These are phyloP conservation scores for Comarum palustre DNA, from an alignment of 306 rosid species.

Conservation along the genomic window DNA sequence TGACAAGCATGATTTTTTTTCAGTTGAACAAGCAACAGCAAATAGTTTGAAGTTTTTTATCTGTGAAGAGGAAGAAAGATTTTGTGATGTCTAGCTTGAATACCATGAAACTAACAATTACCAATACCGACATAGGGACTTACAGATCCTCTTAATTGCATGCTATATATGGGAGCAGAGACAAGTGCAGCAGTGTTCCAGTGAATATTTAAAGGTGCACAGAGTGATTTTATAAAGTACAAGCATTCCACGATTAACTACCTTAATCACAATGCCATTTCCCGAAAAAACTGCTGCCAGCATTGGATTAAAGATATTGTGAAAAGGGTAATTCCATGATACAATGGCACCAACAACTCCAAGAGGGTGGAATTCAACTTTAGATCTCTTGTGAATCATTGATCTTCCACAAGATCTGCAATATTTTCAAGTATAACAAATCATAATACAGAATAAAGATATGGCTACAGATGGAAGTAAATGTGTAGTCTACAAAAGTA, in stretches of 20 bases:
- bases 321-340: constrained; percentile 93
- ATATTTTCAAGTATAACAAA: constrained; percentile 20
- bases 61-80: constrained; percentile 3
- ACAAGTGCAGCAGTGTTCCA: background rate
- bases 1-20: constrained; percentile 28
- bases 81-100: background rate
- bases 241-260: constrained; percentile 29
- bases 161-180: background rate
- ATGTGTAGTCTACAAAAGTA: constrained; percentile 10
- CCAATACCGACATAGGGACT: background rate
- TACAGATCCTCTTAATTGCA: background rate
- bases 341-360: constrained; percentile 93
- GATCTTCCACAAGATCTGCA: constrained; percentile 82
- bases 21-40: constrained; percentile 25
- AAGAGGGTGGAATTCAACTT: constrained; percentile 88
- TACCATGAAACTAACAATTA: constrained; percentile 16
- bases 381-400: constrained; percentile 81
- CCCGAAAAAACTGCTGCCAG: constrained; percentile 89
- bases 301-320: constrained; percentile 88
- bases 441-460: background rate
- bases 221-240: constrained; percentile 15
- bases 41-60: constrained; percentile 2
- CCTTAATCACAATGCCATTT: constrained; percentile 85
- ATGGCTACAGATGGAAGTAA: constrained; percentile 11
- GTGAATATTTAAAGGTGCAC: constrained; percentile 11